A percentile compares a stretch with the other conserved stretches of the same genome.
phyloP scores from a whole-genome alignment of 495 filamentous ascomycete species.

The Beverwykella pulmonaria region DNA sequence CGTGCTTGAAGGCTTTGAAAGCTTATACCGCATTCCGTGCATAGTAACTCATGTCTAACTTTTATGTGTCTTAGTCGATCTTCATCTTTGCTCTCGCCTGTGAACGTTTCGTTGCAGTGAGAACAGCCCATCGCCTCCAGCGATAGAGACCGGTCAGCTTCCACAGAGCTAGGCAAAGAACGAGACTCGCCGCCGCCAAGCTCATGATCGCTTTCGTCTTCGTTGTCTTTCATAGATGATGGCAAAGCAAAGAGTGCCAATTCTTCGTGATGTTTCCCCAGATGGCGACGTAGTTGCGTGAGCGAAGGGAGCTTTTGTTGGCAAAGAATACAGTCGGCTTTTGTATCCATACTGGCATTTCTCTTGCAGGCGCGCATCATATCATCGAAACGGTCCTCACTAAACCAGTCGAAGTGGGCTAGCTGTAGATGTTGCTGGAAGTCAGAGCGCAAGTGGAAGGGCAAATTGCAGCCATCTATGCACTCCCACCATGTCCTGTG shows the following conservation, averaged over 20 bases:
- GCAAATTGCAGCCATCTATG: slow-evolving; percentile 12
- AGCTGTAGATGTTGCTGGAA: slow-evolving; percentile 10
- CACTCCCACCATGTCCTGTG: slow-evolving; percentile 23
- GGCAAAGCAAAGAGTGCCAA: slow-evolving; percentile 22
- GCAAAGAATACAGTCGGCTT: slow-evolving; percentile 16
- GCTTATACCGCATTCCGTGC: no score
- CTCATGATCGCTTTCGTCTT: slow-evolving; percentile 43
- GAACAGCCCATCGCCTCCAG: no score
- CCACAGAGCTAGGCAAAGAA: background rate
- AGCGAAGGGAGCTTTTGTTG: background rate
- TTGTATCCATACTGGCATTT: background rate
- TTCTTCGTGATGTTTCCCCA: slow-evolving; percentile 29
- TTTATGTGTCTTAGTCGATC: no score
- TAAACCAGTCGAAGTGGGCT: slow-evolving; percentile 4
- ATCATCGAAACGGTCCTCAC: slow-evolving; percentile 1
- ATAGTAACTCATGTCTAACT: no score
- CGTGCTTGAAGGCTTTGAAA: no score
- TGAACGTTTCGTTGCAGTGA: no score
- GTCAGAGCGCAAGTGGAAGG: background rate
- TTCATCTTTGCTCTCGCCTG: no score
- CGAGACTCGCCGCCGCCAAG: background rate
- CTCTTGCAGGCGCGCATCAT: slow-evolving; percentile 17
- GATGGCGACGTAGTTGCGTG: slow-evolving; percentile 12
- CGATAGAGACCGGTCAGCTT: background rate
- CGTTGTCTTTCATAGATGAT: slow-evolving; percentile 9